Percentiles rank a stretch among this genome's conserved stretches.
These are phyloP conservation scores for Biscogniauxia sp. DNA, from an alignment of 2,329 filamentous ascomycete species.

Conservation along the genomic window DNA sequence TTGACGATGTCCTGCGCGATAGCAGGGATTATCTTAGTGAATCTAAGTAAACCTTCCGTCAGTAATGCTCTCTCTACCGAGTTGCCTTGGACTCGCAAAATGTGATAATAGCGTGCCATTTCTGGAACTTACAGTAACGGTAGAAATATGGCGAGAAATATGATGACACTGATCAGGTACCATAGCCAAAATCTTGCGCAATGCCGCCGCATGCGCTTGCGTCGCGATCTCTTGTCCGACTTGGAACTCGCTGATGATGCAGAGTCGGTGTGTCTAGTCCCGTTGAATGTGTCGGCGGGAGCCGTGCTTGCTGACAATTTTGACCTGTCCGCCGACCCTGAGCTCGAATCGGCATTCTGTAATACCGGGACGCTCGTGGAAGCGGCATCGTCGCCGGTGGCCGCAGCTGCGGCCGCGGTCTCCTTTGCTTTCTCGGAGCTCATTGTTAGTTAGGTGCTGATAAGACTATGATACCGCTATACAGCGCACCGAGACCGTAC, in stretches of 20 bases:
- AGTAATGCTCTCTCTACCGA: no score
- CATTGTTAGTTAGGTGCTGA: background rate
- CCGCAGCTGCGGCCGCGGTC: background rate
- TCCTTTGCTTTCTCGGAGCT: background rate
- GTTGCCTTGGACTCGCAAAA: rapidly evolving
- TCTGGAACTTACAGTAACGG: conserved; percentile 35
- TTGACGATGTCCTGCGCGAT: conserved; percentile 39
- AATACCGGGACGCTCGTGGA: background rate
- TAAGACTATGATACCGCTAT: background rate
- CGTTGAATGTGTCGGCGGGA: background rate
- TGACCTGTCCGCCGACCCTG: background rate
- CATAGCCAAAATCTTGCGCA: conserved; percentile 38
- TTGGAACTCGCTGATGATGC: background rate
- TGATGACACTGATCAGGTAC: conserved; percentile 33
- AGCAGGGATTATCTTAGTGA: conserved; percentile 38
- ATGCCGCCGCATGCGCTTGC: conserved; percentile 32
- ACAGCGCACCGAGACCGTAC: background rate
- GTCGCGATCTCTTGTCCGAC: conserved; percentile 5
- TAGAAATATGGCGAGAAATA: conserved; percentile 38
- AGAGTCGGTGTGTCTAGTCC: background rate
- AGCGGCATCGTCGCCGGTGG: background rate
- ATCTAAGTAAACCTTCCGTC: conserved; percentile 24
- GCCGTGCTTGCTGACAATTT: background rate
- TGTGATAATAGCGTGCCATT: no score
- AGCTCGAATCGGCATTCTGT: background rate